Evolutionary conservation across 2,329 filamentous ascomycete species (phyloP).

Genomic region (Elsinoe ampelina): DNA sequence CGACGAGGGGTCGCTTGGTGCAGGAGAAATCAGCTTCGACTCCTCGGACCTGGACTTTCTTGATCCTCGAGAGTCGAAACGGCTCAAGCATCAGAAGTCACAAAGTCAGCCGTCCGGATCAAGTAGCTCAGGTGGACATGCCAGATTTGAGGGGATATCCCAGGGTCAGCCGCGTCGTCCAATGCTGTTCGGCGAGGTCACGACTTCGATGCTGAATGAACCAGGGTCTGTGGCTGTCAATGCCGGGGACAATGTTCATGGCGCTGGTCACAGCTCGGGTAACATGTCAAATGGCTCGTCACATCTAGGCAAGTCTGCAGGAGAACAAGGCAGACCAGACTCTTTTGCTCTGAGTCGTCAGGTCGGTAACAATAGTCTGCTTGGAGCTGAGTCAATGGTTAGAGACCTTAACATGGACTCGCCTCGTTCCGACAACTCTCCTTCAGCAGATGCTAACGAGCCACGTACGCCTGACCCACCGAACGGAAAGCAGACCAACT

Average conservation of each 20-base stretch:
- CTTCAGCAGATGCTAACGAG: conserved; percentile 27
- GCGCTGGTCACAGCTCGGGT: background rate
- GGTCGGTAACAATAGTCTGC: conserved; percentile 31
- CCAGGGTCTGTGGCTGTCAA: conserved; percentile 15
- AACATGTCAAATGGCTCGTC: background rate
- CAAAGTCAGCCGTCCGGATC: conserved; percentile 17
- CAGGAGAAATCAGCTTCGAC: conserved; percentile 24
- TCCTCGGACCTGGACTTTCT: conserved; percentile 31
- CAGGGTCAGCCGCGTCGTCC: conserved; percentile 16
- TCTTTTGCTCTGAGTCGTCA: background rate
- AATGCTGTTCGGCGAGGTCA: conserved; percentile 54
- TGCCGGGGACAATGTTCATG: background rate
- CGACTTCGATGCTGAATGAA: conserved; percentile 31
- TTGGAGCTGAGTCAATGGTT: conserved; percentile 40
- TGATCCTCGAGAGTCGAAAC: conserved; percentile 35
- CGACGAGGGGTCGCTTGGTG: conserved; percentile 33
- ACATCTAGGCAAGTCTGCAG: background rate
- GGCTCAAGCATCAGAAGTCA: conserved; percentile 29
- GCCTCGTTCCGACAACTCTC: conserved; percentile 31
- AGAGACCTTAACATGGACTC: conserved; percentile 42
- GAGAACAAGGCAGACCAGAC: background rate
- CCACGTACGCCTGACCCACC: conserved; percentile 29
- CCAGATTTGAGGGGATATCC: background rate
- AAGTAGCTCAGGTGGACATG: background rate
- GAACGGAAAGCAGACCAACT: conserved; percentile 9